Conservation (phyloP, 2,329 filamentous ascomycete species). For the Chaetomium sp. region DNA sequence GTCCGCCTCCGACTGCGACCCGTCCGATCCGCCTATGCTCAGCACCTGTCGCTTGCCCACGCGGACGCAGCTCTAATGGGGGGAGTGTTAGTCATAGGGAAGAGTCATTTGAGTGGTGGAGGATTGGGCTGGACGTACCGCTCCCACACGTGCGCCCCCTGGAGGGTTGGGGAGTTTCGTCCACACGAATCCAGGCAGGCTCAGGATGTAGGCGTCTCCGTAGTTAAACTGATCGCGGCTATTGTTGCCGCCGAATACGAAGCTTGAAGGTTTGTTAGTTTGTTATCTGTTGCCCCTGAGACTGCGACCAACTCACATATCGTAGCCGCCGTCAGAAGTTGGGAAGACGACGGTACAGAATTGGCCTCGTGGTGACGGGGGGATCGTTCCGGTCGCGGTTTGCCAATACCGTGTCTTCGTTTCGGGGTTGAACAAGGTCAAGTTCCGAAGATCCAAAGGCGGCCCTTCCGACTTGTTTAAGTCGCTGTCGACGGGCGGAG, state of each 20-base stretch:
- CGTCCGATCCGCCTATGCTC: conserved; percentile 26
- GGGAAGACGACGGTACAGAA: conserved; percentile 22
- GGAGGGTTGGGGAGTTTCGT: conserved; percentile 19
- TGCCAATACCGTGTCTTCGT: conserved; percentile 26
- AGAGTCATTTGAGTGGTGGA: neutral
- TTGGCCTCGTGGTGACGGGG: conserved; percentile 10
- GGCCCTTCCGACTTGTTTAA: neutral
- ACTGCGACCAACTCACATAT: conserved; percentile 23
- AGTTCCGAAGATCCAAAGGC: conserved; percentile 22
- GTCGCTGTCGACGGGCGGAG: neutral
- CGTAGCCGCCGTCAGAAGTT: conserved; percentile 24
- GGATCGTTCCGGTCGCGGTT: conserved; percentile 21
- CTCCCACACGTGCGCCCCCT: conserved; percentile 9
- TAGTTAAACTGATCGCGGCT: conserved; percentile 5
- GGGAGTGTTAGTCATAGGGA: neutral
- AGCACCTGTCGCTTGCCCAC: conserved; percentile 30
- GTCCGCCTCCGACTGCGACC: conserved; percentile 9
- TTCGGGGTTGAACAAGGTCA: conserved; percentile 29
- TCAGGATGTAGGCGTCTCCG: conserved; percentile 30
- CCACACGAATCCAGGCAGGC: conserved; percentile 32
- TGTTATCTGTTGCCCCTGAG: neutral
- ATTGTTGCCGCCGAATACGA: conserved; percentile 26
- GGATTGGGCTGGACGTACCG: neutral
- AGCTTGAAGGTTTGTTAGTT: conserved; percentile 7
- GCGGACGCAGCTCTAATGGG: conserved; percentile 18